Evolutionary conservation across 148 eudicot species (phyloP), one percentile per base, ranked within the genome.

Genomic region (Rhododendron henanense): DNA sequence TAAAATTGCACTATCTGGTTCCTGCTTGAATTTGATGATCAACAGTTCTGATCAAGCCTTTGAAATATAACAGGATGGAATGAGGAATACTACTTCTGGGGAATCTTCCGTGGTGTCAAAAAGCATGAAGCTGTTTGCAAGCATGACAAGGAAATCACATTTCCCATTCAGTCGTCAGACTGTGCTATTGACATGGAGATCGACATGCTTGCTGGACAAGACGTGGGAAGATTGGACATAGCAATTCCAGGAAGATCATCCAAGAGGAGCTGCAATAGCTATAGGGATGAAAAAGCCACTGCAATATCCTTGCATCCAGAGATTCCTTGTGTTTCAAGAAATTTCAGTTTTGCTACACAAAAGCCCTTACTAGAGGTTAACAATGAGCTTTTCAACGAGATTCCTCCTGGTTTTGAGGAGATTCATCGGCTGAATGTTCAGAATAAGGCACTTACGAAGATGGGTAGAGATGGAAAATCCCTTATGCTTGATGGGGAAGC

Each of bases 131-230:
- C 51, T 79, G 69, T 65, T 19, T 10, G 15, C 48, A 61, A 83
- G 65, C 78, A 78, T 39, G 51, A 59, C 21, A 37, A n/a, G 50
- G 65, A 87, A 83, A 41, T 50, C 19, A 53, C 86, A 39, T 18
- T 4, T 13, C 23, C 25, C 10, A 15, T 33, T 41, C 81, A n/a
- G 41, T 6, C 79, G 28, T 37, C 28, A 37, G 28, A 25, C 51
- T 51, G 41, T 33, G 81, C 7, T 19, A 84, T 85, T 50, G 94
- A 89, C 78, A 92, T 94, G 96, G 92, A 90, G 13, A 85, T 92
- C 7, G 94, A 94, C 84, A 91, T 94, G 96, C 13, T 88, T 13
- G 93, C 92, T 16, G 96, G 96, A 11, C 35, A 73, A 4, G 76
- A 85, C 2, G 84, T 94, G 31, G 93, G 92, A 5, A 81, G 8